Evolutionary conservation across 495 filamentous ascomycete genomes (phyloP), one percentile per base, ranked within the genome.

Genomic region (Aeminium ludgeri): DNA sequence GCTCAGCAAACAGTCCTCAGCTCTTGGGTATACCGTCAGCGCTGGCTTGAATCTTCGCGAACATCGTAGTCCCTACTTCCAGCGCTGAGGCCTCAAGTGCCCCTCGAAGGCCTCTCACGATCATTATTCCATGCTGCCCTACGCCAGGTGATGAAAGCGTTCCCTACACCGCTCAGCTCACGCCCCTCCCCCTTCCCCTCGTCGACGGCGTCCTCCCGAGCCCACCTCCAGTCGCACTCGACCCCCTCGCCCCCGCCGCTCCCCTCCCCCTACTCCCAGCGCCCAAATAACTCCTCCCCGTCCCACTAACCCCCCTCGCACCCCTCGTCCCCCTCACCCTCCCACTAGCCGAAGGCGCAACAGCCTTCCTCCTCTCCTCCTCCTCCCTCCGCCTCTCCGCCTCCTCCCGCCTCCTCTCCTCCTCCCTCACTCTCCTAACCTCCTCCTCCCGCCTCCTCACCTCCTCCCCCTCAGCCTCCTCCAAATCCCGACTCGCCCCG

Each of bases 401-500:
- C 18, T 80, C 84, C 50, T 82, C 84, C 41, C 78, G 64, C 37
- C 82, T 70, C 34, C 76, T 67, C 55, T 83, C 77, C 13, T 84
- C 74, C 46, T 91, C 84, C 1, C 66, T 68, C 28, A 76, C 76
- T 29, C 76, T 70, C 36, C 83, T 68, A 56, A 87, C 78, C 0
- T 71, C 78, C 17, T 80, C 84, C 51, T 81, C 77, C 51, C 74
- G 75, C 53, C 72, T 75, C 36, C 70, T 59, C 1, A 72, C 53
- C 4, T 71, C 70, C 53, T 95, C 89, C 41, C 73, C 76, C 55
- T 96, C 86, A 30, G 80, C 68, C 35, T 94, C 82, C 34, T 70
- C 67, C 4, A 91, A 61, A 62, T 97, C 89, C 55, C 83, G 73
- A 5, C 68, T 80, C 7, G 85, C 80, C 36, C 89, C 89, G 46